Evolutionary conservation across 179 eudicot species (phyloP), one percentile per base, ranked within the genome.

Genomic region (Spinacia oleracea): DNA sequence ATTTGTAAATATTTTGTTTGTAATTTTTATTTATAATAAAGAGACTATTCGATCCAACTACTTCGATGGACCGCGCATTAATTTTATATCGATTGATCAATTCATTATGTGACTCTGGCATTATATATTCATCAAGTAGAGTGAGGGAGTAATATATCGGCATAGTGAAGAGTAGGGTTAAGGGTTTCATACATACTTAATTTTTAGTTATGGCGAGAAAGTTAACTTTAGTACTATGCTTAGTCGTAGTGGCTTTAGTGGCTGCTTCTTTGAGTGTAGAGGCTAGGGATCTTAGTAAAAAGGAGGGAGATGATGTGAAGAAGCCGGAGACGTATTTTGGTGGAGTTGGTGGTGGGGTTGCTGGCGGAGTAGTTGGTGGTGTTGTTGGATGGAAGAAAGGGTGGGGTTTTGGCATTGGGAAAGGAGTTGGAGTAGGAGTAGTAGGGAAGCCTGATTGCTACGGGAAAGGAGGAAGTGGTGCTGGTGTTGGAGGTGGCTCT

Each of bases 301-400:
- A 80, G 58, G 66, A 38, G 2, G 80, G 27, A 11, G 27, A 80
- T 51, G 27, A 80, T 51, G 72, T 62, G 55, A 65, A 70, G 72
- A 76, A 81, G 67, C 83, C 83, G 7, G 34, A 75, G 7, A 70
- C 74, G 46, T 80, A 75, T 58, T 75, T 2, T 71, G 83, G 83
- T 35, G 83, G 82, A 1, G 80, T 35, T 65, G 70, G 70, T 35
- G 70, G 70, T 27, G 67, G 67, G 15, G 67, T 62, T 12, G 67
- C 2, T 48, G 75, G 77, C 12, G 77, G 77, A 18, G 66, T 31
- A 0, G 66, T 73, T 48, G 75, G 77, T n/a, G 77, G 77, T 8
- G 56, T 31, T 0, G 73, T 73, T 42, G 78, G 78, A 18, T 80
- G 82, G 82, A 74, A 80, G 23, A 80, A 80, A 31, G 76, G 75